Percentiles rank a stretch among this genome's conserved stretches.
Evolutionary conservation across 345 rosid genomes (phyloP).

Genomic region (Arabidopsis suecica): DNA sequence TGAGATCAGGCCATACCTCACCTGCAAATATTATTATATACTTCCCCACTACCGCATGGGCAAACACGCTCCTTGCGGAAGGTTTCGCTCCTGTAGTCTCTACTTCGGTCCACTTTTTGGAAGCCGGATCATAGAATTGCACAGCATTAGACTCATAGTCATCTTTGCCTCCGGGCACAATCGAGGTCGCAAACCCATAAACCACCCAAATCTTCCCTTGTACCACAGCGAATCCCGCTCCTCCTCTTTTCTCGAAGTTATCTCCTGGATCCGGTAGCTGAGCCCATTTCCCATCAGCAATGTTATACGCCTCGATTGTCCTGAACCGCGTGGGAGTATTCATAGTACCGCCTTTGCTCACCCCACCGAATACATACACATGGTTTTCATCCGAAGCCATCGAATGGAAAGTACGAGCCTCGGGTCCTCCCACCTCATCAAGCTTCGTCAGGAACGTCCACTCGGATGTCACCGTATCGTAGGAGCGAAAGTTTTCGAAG

Average conservation of each 20-base stretch:
- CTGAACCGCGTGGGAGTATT: background rate
- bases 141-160: background rate
- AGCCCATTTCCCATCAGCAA: background rate
- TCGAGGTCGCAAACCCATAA: conserved; percentile 10
- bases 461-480: background rate
- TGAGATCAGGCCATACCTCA: background rate
- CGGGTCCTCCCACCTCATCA: background rate
- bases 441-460: conserved; percentile 7
- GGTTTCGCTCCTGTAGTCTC: conserved; percentile 29
- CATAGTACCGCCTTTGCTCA: background rate
- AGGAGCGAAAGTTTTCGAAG: background rate
- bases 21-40: conserved; percentile 30
- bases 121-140: background rate
- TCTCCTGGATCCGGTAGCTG: conserved; percentile 27
- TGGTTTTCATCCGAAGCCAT: background rate
- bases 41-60: conserved; percentile 19
- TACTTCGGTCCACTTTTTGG: conserved; percentile 7
- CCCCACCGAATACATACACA: conserved; percentile 22
- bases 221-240: conserved; percentile 3
- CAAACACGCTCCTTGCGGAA: conserved; percentile 16
- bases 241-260: conserved; percentile 7
- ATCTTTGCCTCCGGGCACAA: background rate
- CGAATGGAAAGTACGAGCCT: conserved; percentile 15
- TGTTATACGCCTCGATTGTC: background rate
- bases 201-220: conserved; percentile 31